These are phyloP conservation scores for Erodium chrysanthum DNA, from an alignment of 441 rosid species.

Conservation along the genomic window DNA sequence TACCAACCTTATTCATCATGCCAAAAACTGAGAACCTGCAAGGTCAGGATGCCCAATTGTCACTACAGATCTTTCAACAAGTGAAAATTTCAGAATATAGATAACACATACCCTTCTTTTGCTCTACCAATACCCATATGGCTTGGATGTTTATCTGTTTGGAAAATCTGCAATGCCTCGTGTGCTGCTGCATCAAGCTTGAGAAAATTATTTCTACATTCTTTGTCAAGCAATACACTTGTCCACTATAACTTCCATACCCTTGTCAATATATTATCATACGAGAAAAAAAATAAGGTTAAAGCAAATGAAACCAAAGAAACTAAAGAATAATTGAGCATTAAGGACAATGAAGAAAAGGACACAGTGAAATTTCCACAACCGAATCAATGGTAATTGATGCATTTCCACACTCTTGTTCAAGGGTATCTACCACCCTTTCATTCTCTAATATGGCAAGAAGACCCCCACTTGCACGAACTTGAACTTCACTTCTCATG, in stretches of 20 bases:
- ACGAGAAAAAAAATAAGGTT: neutral
- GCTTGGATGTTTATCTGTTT: conserved; percentile 93
- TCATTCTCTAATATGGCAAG: conserved; percentile 90
- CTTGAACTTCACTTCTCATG: conserved; percentile 76
- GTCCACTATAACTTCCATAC: conserved; percentile 14
- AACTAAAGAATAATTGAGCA: conserved; percentile 15
- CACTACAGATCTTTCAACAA: conserved; percentile 20
- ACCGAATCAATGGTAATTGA: conserved; percentile 76
- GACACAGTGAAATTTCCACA: conserved; percentile 76
- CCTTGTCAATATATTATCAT: neutral
- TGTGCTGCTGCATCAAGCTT: conserved; percentile 88
- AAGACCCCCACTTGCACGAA: conserved; percentile 91
- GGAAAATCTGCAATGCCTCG: conserved; percentile 90
- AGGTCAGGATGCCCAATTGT: conserved; percentile 25
- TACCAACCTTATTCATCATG: conserved; percentile 86
- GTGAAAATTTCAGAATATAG: conserved; percentile 17
- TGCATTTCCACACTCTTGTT: conserved; percentile 65
- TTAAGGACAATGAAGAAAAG: conserved; percentile 18
- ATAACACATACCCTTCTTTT: conserved; percentile 72
- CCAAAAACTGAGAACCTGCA: conserved; percentile 96
- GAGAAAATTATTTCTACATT: conserved; percentile 65
- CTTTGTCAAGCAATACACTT: conserved; percentile 32
- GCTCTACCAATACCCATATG: conserved; percentile 99
- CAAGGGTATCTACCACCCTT: conserved; percentile 72
- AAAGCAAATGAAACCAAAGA: conserved; percentile 10